Percentiles rank a stretch among this genome's conserved stretches.
Evolutionary conservation across 2,329 filamentous ascomycete species (phyloP).

Genomic region (Xylaria polymorpha): DNA sequence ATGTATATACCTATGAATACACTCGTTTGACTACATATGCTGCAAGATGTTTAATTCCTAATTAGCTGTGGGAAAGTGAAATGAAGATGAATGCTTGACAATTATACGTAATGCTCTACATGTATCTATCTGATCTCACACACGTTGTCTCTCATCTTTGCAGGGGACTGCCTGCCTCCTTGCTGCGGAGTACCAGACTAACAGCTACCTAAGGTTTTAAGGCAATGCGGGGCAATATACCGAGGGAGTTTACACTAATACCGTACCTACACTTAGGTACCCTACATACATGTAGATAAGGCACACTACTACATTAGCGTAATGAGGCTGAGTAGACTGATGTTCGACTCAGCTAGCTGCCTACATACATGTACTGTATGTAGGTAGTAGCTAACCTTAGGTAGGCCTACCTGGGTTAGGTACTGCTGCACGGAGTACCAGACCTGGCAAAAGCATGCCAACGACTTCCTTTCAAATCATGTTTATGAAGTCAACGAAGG

Average conservation of each 20-base stretch:
- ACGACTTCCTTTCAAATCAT: not conserved
- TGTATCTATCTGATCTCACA: not conserved
- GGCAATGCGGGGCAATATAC: not conserved
- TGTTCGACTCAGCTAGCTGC: not conserved
- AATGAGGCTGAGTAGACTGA: conserved; percentile 7
- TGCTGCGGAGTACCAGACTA: too few relatives aligned
- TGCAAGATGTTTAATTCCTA: not conserved
- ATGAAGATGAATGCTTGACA: not conserved
- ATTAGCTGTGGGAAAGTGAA: not conserved
- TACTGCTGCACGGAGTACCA: not conserved
- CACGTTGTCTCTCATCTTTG: not conserved
- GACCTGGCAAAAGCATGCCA: not conserved
- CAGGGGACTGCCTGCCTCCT: too few relatives aligned
- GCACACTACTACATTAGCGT: not conserved
- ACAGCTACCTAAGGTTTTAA: too few relatives aligned
- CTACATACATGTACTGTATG: too few relatives aligned
- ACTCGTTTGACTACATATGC: conserved; percentile 11
- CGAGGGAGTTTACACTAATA: too few relatives aligned
- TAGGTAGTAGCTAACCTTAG: not conserved
- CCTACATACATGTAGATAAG: too few relatives aligned
- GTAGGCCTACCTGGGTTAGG: too few relatives aligned
- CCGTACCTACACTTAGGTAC: too few relatives aligned
- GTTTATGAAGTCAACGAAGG: not conserved
- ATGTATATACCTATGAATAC: conserved; percentile 19
- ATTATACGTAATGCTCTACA: not conserved